Evolutionary conservation across 2,329 filamentous ascomycete species (phyloP), one percentile per base, ranked within the genome.

Genomic region (Fusarium praegraminearum): DNA sequence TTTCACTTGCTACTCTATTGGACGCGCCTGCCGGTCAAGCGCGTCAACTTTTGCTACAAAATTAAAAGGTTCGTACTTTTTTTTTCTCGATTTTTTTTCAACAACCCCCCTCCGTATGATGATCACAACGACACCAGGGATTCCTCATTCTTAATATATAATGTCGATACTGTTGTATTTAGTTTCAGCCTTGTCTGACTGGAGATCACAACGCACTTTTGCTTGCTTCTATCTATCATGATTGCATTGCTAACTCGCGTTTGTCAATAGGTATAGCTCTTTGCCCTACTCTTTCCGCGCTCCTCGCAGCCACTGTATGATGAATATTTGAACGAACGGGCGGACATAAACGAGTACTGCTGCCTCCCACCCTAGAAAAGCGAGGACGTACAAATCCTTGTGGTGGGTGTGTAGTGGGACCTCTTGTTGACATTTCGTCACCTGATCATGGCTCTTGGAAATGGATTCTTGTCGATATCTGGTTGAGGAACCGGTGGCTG

Each of bases 171-270:
- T 81, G 83, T 85, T 85, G 83, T 80, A 78, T 76, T 78, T 78
- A 86, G 87, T 89, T 89, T 89, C 87, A 89, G 87, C 87, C 87
- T 89, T 89, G 87, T 89, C 87, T 89, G 87, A 89, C 82, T 81
- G 78, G 80, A 82, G 75, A 75, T 78, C 61, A 76, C 49, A 67
- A 65, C 54, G 56, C 71, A 70, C 49, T 57, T 62, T 62, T 69
- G 67, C 55, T 64, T 69, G 26, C 51, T 32, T 56, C 32, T n/a
- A 32, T 43, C 26, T 52, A 12, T 12, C 44, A 57, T 55, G 45
- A 61, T 58, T 57, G 40, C 66, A 63, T 74, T 75, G 78, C 80
- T 84, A 81, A 84, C 80, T 67, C 58, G 60, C 54, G 64, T 62
- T 72, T 60, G 71, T 67, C 74, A 75, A 53, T 73, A 87, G 85